A percentile compares a stretch with the other conserved stretches of the same genome.
These are phyloP conservation scores for Cladosporium sp. DNA, from an alignment of 2,329 filamentous ascomycete genomes.

Conservation along the genomic window DNA sequence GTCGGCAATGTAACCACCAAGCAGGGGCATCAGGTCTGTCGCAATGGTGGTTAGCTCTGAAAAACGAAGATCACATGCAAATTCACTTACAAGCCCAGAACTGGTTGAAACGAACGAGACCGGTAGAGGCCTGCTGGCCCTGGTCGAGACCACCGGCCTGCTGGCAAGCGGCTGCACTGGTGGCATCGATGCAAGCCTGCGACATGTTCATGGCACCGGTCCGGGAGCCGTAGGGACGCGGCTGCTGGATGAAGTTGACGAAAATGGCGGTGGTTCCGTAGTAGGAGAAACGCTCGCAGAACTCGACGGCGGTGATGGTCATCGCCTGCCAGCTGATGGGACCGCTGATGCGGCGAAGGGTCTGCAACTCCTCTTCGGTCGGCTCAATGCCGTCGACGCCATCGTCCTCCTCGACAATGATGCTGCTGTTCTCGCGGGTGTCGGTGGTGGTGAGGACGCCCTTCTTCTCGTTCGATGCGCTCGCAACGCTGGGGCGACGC, in stretches of 20 bases:
- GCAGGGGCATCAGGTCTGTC: slow-evolving; percentile 36
- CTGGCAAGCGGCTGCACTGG: slow-evolving; percentile 25
- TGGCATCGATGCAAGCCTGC: slow-evolving; percentile 25
- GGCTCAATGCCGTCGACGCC: slow-evolving; percentile 22
- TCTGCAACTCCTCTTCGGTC: slow-evolving; percentile 38
- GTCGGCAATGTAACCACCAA: slow-evolving; percentile 53
- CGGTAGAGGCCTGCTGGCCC: slow-evolving; percentile 39
- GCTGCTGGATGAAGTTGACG: slow-evolving; percentile 42
- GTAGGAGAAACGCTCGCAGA: slow-evolving; percentile 45
- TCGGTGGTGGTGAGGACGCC: slow-evolving; percentile 8
- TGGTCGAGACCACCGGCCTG: slow-evolving; percentile 37
- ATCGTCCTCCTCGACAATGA: slow-evolving; percentile 9
- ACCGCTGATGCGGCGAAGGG: slow-evolving; percentile 41
- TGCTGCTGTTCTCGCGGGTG: slow-evolving; percentile 11
- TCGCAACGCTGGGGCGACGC: slow-evolving; percentile 17
- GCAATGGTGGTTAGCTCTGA: slow-evolving; percentile 15
- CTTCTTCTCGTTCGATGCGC: slow-evolving; percentile 7
- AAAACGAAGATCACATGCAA: too few species aligned
- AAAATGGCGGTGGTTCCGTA: slow-evolving; percentile 40
- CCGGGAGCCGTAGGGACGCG: slow-evolving; percentile 30
- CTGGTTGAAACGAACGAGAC: slow-evolving; percentile 41
- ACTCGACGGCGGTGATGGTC: slow-evolving; percentile 43
- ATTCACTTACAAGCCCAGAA: slow-evolving; percentile 34
- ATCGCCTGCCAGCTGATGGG: slow-evolving; percentile 41
- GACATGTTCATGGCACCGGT: slow-evolving; percentile 33